Evolutionary conservation across 2,329 filamentous ascomycete genomes (phyloP).

Genomic region (Mycosphaerella arachidis): DNA sequence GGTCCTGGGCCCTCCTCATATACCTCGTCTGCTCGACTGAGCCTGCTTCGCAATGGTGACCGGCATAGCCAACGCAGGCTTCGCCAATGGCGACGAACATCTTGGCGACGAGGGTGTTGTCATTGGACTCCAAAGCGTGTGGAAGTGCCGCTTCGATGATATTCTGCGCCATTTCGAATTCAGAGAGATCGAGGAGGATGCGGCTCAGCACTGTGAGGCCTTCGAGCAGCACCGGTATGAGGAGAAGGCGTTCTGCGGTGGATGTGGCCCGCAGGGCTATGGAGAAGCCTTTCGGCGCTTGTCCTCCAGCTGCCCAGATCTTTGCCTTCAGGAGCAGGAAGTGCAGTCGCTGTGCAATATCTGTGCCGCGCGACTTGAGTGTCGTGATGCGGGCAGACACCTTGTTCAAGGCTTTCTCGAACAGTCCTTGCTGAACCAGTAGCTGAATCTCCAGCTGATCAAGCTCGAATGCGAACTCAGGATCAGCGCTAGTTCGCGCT

Average conservation of each 20-base stretch:
- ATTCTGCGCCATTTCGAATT: slow-evolving; percentile 63
- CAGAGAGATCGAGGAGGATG: slow-evolving; percentile 64
- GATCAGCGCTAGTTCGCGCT: slow-evolving; percentile 42
- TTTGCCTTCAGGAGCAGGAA: slow-evolving; percentile 69
- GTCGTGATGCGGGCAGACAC: slow-evolving; percentile 51
- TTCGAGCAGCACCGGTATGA: slow-evolving; percentile 69
- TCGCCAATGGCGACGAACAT: slow-evolving; percentile 71
- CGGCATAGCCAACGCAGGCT: slow-evolving; percentile 72
- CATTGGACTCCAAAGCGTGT: slow-evolving; percentile 65
- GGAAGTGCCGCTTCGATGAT: slow-evolving; percentile 68
- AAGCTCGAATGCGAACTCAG: slow-evolving; percentile 57
- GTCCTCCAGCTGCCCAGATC: slow-evolving; percentile 63
- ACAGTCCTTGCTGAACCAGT: slow-evolving; percentile 43
- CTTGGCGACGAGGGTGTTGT: slow-evolving; percentile 57
- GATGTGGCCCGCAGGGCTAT: slow-evolving; percentile 70
- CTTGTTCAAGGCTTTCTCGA: slow-evolving; percentile 49
- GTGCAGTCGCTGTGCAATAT: slow-evolving; percentile 64
- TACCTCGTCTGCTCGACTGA: slow-evolving; percentile 23
- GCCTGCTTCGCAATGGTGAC: slow-evolving; percentile 40
- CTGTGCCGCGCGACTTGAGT: slow-evolving; percentile 42
- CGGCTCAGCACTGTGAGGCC: slow-evolving; percentile 63
- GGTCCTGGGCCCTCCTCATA: slow-evolving; percentile 26
- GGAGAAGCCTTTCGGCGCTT: slow-evolving; percentile 71
- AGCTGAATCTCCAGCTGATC: slow-evolving; percentile 58
- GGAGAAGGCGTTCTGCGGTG: slow-evolving; percentile 64